phyloP scores from a whole-genome alignment of 495 filamentous ascomycete species.

The Hyaloscypha variabilis region DNA sequence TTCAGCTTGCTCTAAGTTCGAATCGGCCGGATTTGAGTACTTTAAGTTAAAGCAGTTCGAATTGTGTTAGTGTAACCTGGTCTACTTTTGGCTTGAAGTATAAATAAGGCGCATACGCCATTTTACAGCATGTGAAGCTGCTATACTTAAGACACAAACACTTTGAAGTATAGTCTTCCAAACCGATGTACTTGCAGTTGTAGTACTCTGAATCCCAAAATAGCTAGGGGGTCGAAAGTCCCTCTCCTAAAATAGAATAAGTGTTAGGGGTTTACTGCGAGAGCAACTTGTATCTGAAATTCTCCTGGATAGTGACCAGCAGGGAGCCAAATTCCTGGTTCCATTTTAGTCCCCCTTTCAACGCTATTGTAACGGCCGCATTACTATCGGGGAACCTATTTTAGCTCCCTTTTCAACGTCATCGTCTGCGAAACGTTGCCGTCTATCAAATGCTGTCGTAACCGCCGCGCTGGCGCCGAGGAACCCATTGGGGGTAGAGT shows the following conservation, averaged over 20 bases:
- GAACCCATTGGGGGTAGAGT: no score
- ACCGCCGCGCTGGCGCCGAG: no score
- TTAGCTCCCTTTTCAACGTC: background rate
- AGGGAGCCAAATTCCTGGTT: background rate
- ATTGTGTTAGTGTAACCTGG: no score
- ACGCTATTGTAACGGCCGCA: background rate
- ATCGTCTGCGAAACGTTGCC: no score
- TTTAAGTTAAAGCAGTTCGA: no score
- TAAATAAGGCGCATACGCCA: background rate
- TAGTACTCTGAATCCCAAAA: background rate
- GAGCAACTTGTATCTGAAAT: slow-evolving; percentile 2
- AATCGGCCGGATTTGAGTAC: no score
- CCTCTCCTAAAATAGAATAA: background rate
- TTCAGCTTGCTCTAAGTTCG: no score
- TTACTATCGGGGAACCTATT: background rate
- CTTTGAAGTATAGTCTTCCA: no score
- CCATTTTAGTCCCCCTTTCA: background rate
- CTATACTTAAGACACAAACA: background rate
- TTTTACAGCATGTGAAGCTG: background rate
- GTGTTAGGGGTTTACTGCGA: background rate
- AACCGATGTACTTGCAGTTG: no score
- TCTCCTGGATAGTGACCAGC: background rate
- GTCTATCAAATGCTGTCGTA: no score
- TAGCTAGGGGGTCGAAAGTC: background rate
- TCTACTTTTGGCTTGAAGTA: no score